These are phyloP conservation scores for Monosporozyma yasuniensis DNA, from an alignment of 805 yeast species.

Conservation along the genomic window DNA sequence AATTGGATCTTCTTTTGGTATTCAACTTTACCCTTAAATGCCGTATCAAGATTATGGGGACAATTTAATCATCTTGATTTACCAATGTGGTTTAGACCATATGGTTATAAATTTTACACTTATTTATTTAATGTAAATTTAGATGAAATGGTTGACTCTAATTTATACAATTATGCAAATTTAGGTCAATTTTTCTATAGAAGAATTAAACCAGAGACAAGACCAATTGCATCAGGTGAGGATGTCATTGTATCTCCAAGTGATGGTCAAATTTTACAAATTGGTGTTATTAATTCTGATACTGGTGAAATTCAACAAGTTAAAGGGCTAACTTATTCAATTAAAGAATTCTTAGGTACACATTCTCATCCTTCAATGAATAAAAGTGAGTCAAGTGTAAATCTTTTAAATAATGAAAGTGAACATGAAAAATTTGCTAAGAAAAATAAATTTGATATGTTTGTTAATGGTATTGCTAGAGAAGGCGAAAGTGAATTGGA, in stretches of 20 bases:
- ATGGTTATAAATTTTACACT: slow-evolving; percentile 73
- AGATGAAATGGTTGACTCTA: slow-evolving; percentile 80
- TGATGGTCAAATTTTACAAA: slow-evolving; percentile 82
- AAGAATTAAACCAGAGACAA: slow-evolving; percentile 60
- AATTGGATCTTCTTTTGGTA: slow-evolving; percentile 89
- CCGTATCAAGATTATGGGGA: slow-evolving; percentile 93
- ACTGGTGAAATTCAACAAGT: slow-evolving; percentile 93
- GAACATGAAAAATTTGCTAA: slow-evolving; percentile 66
- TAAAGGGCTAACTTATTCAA: slow-evolving; percentile 88
- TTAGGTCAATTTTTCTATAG: slow-evolving; percentile 89
- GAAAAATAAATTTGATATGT: slow-evolving; percentile 53
- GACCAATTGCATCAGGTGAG: slow-evolving; percentile 62
- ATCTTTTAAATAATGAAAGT: slow-evolving; percentile 35
- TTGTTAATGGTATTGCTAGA: slow-evolving; percentile 3
- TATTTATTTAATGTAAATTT: slow-evolving; percentile 77
- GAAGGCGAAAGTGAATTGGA: not conserved
- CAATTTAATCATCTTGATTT: slow-evolving; percentile 69
- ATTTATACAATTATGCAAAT: slow-evolving; percentile 64
- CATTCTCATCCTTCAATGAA: slow-evolving; percentile 30
- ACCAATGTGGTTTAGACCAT: slow-evolving; percentile 82
- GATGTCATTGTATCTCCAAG: slow-evolving; percentile 74
- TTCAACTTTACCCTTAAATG: slow-evolving; percentile 81
- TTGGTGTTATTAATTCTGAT: slow-evolving; percentile 58
- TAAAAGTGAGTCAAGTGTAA: slow-evolving; percentile 21
- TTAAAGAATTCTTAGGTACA: slow-evolving; percentile 77